A percentile compares a stretch with the other conserved stretches of the same genome.
These are phyloP conservation scores for Globisporangium okanoganense DNA, from an alignment of 352 stramenopile species.

Conservation along the genomic window DNA sequence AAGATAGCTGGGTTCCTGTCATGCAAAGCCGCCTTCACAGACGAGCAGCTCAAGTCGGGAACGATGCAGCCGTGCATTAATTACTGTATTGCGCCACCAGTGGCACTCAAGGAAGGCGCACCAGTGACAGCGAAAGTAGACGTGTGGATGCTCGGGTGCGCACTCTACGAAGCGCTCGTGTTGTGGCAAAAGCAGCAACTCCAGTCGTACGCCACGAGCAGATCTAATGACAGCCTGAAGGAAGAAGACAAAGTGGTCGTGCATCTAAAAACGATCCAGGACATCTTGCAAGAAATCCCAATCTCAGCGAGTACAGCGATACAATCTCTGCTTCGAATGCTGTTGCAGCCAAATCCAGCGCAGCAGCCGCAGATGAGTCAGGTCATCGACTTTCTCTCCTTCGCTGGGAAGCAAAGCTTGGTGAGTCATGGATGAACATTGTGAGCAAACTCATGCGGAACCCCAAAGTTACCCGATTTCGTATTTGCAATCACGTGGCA, in stretches of 20 bases:
- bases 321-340: constrained; percentile 57
- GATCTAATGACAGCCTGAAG: not conserved
- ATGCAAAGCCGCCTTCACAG: constrained; percentile 41
- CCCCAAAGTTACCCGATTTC: no score
- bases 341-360: constrained; percentile 52
- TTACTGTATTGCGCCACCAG: constrained; percentile 36
- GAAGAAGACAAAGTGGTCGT: constrained; percentile 19
- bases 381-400: constrained; percentile 52
- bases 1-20: constrained; percentile 38
- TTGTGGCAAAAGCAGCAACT: constrained; percentile 49
- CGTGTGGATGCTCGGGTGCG: constrained; percentile 63
- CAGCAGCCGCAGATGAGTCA: constrained; percentile 59
- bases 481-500: no score
- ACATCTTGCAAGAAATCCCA: constrained; percentile 46
- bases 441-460: not conserved
- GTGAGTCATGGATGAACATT: constrained; percentile 7
- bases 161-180: constrained; percentile 48
- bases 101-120: constrained; percentile 22
- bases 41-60: constrained; percentile 18
- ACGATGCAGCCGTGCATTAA: constrained; percentile 40
- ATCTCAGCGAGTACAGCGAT: constrained; percentile 35
- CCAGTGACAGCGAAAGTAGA: constrained; percentile 45
- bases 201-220: constrained; percentile 7
- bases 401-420: constrained; percentile 19
- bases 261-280: constrained; percentile 34